Evolutionary conservation across 495 filamentous ascomycete genomes (phyloP), one percentile per base, ranked within the genome.

Genomic region (Penicillium macrosclerotiorum): DNA sequence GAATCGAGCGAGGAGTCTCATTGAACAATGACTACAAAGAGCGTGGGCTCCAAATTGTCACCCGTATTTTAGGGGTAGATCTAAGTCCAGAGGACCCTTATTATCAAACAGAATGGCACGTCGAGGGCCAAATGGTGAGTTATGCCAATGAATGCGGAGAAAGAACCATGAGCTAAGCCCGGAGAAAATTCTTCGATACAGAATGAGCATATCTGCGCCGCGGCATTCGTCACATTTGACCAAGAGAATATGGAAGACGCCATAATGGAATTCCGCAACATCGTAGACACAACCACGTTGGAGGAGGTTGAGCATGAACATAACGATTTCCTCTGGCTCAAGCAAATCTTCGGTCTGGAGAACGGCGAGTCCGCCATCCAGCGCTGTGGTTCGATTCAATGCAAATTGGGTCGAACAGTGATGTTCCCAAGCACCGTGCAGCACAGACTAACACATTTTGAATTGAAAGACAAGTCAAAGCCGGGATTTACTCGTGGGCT

Each of bases 401-500:
- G 54, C 20, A 19, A 8, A 0, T 7, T 52, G 7, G 63, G 64
- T 4, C 60, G 69, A 4, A 18, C 55, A 0, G 36, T 71, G 17
- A 55, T 59, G 14, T 69, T 47, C 34, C 69, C 70, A 3, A 71
- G 65, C 46, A 64, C 55, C 3, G 40, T 74, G 8, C 80, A 83
- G 32, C 78, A 81, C 43, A 62, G 63, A 7, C 62, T 77, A 3
- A 61, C 62, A 3, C 51, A 59, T 0, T 77, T 79, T 51, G 42
- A 48, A 9, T 68, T 84, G 1, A 55, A 44, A 7, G 79, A 83
- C 48, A 50, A 42, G 8, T 68, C 69, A 5, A 78, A 74, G 55
- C 64, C 69, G 0, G 80, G 80, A 5, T 64, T 72, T 26, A 47
- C 57, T 1, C 65, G 71, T n/a, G 63, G 74, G 31, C 32, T 83